Base-by-base conservation (phyloP, 306 rosid genomes). In the Amphicarpaea edgeworthii region DNA sequence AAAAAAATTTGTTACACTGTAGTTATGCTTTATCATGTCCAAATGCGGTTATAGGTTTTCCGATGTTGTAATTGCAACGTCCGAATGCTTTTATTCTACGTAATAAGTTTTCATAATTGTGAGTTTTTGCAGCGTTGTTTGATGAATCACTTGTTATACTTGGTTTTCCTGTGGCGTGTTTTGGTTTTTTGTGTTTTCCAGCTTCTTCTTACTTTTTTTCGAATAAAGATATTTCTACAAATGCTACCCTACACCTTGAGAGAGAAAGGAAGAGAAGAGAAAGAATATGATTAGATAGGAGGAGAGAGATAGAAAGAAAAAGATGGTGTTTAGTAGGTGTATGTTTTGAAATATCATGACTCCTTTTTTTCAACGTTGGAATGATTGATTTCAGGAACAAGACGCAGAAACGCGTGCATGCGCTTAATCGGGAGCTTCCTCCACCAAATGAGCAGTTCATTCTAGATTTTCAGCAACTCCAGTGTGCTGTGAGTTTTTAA, bases 381-480 rank as follows among this genome's bases (percentile, higher is more conserved):
- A 47, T 54, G n/a, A 21, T 71, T 40, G 23, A 51, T 87, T 72
- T 77, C 91, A 95, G 99, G 90, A 92, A 95, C 88, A 90, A 90
- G 85, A 76, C 97, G 37, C 97, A 95, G 30, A 95, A 95, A 81
- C 99, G 99, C 64, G 96, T 95, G 12, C 85, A 79, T 16, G 99
- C 99, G 1, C 82, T 90, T 20, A 90, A 92, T 73, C 81, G 99
- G 79, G 97, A 92, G 63, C 87, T 95, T 77, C 97, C 97, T 61
- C 99, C 99, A 42, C 93, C 90, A 63, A 92, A 95, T 60, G 99
- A 95, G 85, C 97, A 92, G 85, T 95, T 95, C 84, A 86, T 95
- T 77, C 63, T 69, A 14, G 99, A 95, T 89, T 95, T 95, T 79
- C 96, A 90, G 88, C 96, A 88, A 73, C 84, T 95, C 51, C 97